A percentile compares a stretch with the other conserved stretches of the same genome.
phyloP scores from a whole-genome alignment of 2,329 filamentous ascomycete genomes.

The Neofusicoccum laricinum region DNA sequence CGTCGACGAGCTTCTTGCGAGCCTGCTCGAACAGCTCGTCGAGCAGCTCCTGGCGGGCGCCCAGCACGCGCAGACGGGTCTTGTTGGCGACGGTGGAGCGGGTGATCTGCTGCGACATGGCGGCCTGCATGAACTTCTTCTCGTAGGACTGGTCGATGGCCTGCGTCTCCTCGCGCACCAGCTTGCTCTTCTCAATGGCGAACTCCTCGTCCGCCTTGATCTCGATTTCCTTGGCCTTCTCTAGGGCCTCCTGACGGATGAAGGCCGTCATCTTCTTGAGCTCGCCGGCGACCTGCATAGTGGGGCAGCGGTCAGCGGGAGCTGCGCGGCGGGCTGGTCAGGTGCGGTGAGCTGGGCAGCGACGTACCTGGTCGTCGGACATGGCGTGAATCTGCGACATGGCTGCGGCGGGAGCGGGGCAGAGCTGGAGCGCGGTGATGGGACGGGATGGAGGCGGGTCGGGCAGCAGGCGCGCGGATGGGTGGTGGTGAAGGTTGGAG shows the following conservation, averaged over 20 bases:
- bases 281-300: conserved; percentile 82
- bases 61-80: conserved; percentile 83
- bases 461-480: conserved; percentile 7
- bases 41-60: conserved; percentile 83
- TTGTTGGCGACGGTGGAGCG: conserved; percentile 96
- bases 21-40: conserved; percentile 85
- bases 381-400: conserved; percentile 94
- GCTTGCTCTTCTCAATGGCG: conserved; percentile 97
- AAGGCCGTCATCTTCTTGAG: conserved; percentile 99
- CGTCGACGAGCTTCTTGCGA: conserved; percentile 65
- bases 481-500: conserved; percentile 15
- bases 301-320: conserved; percentile 22
- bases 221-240: conserved; percentile 96
- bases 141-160: conserved; percentile 90
- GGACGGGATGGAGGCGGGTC: neutral
- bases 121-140: conserved; percentile 98
- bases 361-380: conserved; percentile 88
- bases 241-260: conserved; percentile 96
- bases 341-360: conserved; percentile 20
- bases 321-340: conserved; percentile 17
- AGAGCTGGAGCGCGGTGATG: neutral
- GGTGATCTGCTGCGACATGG: conserved; percentile 98
- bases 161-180: conserved; percentile 91
- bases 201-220: conserved; percentile 99
- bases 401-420: conserved; percentile 42